Evolutionary conservation across 768 basidiomycete species (phyloP).

Genomic region (Clitopilus hobsonii): DNA sequence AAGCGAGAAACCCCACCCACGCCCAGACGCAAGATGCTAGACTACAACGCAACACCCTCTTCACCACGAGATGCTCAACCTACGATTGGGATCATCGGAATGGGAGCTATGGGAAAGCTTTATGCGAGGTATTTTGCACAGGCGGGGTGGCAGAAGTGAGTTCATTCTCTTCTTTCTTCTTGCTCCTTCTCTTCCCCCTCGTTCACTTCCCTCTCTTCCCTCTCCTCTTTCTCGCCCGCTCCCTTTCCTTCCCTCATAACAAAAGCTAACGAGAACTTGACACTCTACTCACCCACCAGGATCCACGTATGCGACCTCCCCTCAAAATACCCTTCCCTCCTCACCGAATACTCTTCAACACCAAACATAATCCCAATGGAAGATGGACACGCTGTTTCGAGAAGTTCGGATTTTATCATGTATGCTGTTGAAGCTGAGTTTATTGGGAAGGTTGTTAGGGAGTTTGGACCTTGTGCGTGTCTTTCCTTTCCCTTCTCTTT

Average conservation of each 20-base stretch:
- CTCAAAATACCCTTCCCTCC: constrained; percentile 61
- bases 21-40: too few species aligned
- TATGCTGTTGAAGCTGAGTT: constrained; percentile 94
- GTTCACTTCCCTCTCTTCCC: too few species aligned
- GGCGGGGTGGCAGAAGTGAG: constrained; percentile 84
- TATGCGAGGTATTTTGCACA: constrained; percentile 74
- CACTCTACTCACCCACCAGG: constrained; percentile 32
- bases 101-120: constrained; percentile 98
- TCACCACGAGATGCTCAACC: constrained; percentile 47
- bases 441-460: constrained; percentile 75
- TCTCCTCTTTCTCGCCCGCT: too few species aligned
- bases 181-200: too few species aligned
- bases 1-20: too few species aligned
- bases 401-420: constrained; percentile 88
- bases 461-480: constrained; percentile 87
- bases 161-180: constrained; percentile 5
- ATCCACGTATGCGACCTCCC: constrained; percentile 89
- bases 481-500: too few species aligned
- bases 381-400: constrained; percentile 87
- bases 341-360: constrained; percentile 44
- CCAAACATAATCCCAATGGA: constrained; percentile 61
- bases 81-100: constrained; percentile 87
- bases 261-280: too few species aligned
- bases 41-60: constrained; percentile 27
- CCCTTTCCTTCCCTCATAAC: too few species aligned